Evolutionary conservation across 345 rosid genomes (phyloP).

Genomic region (Citrus cavaleriei): DNA sequence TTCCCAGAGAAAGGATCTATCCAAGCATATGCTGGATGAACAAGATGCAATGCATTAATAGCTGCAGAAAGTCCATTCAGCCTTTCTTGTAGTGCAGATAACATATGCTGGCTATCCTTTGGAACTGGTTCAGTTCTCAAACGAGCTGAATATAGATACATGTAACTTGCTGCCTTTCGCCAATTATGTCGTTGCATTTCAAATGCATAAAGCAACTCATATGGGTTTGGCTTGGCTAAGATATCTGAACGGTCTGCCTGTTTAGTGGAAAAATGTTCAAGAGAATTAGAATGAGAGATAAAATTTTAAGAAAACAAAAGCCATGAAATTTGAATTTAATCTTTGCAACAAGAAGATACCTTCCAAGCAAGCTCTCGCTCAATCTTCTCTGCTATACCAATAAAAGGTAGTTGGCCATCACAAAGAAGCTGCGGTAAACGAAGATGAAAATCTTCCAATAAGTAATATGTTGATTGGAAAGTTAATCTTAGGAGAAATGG

Average conservation of each 20-base stretch:
- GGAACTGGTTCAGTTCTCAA: slow-evolving; percentile 57
- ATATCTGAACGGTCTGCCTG: slow-evolving; percentile 87
- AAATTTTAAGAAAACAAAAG: slow-evolving; percentile 9
- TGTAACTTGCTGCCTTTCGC: slow-evolving; percentile 87
- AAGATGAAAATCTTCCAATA: not conserved
- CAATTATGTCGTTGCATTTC: slow-evolving; percentile 92
- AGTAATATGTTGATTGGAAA: not conserved
- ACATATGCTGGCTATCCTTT: slow-evolving; percentile 54
- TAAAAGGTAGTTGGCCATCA: slow-evolving; percentile 83
- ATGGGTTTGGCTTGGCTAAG: slow-evolving; percentile 69
- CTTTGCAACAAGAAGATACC: slow-evolving; percentile 43
- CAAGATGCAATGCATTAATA: slow-evolving; percentile 83
- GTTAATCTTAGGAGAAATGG: not conserved
- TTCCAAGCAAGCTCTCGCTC: slow-evolving; percentile 95
- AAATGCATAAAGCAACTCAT: slow-evolving; percentile 91
- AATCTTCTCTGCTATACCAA: slow-evolving; percentile 84
- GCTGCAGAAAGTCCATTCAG: slow-evolving; percentile 88
- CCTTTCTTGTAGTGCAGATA: slow-evolving; percentile 70
- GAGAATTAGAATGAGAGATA: slow-evolving; percentile 6
- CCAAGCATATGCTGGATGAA: slow-evolving; percentile 83
- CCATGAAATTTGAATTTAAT: slow-evolving; percentile 4
- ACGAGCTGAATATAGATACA: slow-evolving; percentile 71
- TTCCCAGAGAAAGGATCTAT: slow-evolving; percentile 59
- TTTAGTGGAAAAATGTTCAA: slow-evolving; percentile 18
- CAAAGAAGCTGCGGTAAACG: slow-evolving; percentile 56